Evolutionary conservation across 31 red algal genomes (phyloP).

Genomic region (Endocladia muricata): DNA sequence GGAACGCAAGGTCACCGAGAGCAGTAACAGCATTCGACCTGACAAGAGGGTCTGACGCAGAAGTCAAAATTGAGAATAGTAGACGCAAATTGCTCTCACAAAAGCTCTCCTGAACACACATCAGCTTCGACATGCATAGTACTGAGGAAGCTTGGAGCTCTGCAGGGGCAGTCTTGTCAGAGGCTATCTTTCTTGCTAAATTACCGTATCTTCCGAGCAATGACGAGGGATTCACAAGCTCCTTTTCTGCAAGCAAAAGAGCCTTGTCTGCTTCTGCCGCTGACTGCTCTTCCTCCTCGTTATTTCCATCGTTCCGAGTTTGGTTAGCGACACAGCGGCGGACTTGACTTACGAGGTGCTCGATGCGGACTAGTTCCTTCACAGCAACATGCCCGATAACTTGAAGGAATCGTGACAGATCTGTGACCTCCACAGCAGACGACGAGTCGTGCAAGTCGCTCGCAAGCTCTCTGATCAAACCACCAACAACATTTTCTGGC

Average conservation of each 20-base stretch:
- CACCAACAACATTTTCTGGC: constrained; percentile 33
- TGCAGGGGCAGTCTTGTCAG: constrained; percentile 23
- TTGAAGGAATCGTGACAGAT: constrained; percentile 55
- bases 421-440: background rate
- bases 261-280: constrained; percentile 53
- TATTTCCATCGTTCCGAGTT: background rate
- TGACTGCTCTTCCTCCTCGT: constrained; percentile 60
- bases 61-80: constrained; percentile 72
- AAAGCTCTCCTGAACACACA: constrained; percentile 70
- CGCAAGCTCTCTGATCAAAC: constrained; percentile 43
- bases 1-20: constrained; percentile 76
- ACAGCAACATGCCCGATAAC: constrained; percentile 72
- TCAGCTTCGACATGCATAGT: constrained; percentile 74
- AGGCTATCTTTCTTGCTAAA: constrained; percentile 37
- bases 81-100: constrained; percentile 76
- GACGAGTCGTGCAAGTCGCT: constrained; percentile 5
- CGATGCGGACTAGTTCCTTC: constrained; percentile 58
- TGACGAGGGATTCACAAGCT: constrained; percentile 43
- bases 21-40: constrained; percentile 82
- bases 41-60: constrained; percentile 40
- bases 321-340: constrained; percentile 22
- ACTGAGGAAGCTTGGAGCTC: constrained; percentile 47
- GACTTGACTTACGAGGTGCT: constrained; percentile 30
- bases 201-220: constrained; percentile 56
- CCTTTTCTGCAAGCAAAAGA: constrained; percentile 53